Evolutionary conservation across 2,329 filamentous ascomycete genomes (phyloP), one percentile per base, ranked within the genome.

Genomic region (Cytospora leucostoma): DNA sequence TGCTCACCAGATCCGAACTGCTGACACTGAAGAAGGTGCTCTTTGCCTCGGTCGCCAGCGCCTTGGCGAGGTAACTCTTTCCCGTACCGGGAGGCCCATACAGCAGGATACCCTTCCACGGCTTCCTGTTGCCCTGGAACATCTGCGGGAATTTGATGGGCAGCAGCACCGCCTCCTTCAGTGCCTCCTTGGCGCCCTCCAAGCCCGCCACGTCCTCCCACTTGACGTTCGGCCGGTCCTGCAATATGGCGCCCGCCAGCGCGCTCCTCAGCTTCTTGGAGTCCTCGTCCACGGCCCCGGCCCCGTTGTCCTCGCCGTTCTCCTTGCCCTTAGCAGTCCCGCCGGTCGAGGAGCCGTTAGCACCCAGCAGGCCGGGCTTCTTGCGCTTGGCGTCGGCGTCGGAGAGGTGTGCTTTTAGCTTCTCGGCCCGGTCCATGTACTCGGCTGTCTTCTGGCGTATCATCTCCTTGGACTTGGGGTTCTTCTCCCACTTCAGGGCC

Each of bases 401-500:
- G 58, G 88, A 83, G 49, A 99, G 81, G 74, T 98, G 95, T 62
- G 89, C 87, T 79, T 99, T 99, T 68, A 99, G 86, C 81, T 98
- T 98, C 82, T 99, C 95, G 68, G 95, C 95, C 67, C 95, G 92
- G 78, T 97, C 94, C 90, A 99, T 97, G 82, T 99, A 99, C 75
- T 97, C 94, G 71, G 84, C 91, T 21, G 93, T 93, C 82, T 98
- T 98, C 71, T 91, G 88, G 70, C 95, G 90, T 77, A 99, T 97
- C 86, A 97, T 96, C 74, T 96, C 93, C 82, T 98, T 98, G 68
- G 92, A 93, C 71, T 93, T 94, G 67, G 91, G 88, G 80, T 97
- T 98, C 85, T 98, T 99, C 81, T 99, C 95, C 94, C 94, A 99
- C 83, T 99, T 99, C 65, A 99, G 84, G 38, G 95, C 95, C 66